Evolutionary conservation across 148 eudicot genomes (phyloP).

Genomic region (Nyssa sinensis): DNA sequence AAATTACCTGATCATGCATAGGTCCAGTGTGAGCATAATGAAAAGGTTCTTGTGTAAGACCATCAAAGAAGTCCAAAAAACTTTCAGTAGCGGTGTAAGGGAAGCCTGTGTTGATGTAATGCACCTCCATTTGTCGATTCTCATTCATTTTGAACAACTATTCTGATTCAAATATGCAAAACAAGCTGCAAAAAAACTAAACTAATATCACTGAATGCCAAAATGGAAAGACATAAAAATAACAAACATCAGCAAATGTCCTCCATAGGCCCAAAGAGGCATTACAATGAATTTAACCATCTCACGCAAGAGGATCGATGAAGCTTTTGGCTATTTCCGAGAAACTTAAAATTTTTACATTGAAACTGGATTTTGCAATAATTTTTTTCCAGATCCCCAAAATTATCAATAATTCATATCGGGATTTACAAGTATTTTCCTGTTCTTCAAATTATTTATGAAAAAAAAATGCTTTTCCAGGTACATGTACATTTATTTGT

Average conservation of each 20-base stretch:
- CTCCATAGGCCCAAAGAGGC: not conserved
- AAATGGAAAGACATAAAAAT: not conserved
- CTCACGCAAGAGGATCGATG: not conserved
- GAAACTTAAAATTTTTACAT: not conserved
- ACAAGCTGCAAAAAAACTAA: conserved; percentile 10
- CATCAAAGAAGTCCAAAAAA: conserved; percentile 48
- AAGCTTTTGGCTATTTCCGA: not conserved
- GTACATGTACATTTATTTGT: not conserved
- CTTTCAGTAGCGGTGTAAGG: conserved; percentile 42
- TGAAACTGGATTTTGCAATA: not conserved
- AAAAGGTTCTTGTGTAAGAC: conserved; percentile 37
- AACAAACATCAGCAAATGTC: not conserved
- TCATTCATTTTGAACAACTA: conserved; percentile 31
- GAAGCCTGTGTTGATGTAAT: conserved; percentile 47
- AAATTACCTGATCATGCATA: conserved; percentile 45
- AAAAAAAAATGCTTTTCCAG: not conserved
- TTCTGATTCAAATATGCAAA: conserved; percentile 12
- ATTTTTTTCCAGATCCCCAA: not conserved
- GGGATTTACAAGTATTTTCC: not conserved
- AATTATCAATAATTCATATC: not conserved
- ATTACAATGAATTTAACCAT: not conserved
- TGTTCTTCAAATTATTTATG: not conserved
- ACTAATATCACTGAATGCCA: not conserved
- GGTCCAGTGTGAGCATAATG: conserved; percentile 42
- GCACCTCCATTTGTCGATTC: conserved; percentile 46